phyloP scores from a whole-genome alignment of 257 asterid genomes.

The Catharanthus roseus region DNA sequence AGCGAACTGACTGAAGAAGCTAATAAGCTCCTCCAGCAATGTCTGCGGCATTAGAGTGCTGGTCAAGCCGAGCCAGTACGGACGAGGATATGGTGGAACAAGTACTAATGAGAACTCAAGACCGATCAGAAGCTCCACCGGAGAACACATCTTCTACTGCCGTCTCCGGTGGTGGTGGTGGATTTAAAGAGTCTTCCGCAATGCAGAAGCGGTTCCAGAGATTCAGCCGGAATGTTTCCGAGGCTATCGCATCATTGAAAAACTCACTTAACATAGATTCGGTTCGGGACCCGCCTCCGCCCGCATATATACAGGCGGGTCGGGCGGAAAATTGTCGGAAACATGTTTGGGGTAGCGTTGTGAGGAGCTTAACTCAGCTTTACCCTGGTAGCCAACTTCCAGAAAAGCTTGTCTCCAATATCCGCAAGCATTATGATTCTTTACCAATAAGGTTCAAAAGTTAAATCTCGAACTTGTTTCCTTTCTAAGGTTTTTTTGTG shows the following conservation, averaged over 20 bases:
- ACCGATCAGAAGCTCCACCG: slow-evolving; percentile 76
- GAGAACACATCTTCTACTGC: slow-evolving; percentile 27
- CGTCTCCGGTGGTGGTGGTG: slow-evolving; percentile 20
- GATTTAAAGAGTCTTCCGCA: slow-evolving; percentile 56
- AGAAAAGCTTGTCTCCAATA: slow-evolving; percentile 84
- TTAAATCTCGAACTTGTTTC: neutral
- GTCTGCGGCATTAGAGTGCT: slow-evolving; percentile 97
- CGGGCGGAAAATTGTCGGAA: slow-evolving; percentile 52
- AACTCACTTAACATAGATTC: slow-evolving; percentile 75
- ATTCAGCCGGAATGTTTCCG: slow-evolving; percentile 83
- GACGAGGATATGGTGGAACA: slow-evolving; percentile 96
- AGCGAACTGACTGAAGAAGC: too few relatives aligned
- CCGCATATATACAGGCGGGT: slow-evolving; percentile 29
- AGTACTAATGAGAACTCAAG: slow-evolving; percentile 69
- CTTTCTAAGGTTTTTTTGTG: neutral
- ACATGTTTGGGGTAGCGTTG: slow-evolving; percentile 81
- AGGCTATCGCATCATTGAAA: slow-evolving; percentile 84
- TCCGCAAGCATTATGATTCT: slow-evolving; percentile 93
- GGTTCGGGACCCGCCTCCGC: slow-evolving; percentile 57
- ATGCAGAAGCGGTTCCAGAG: slow-evolving; percentile 78
- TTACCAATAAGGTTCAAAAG: slow-evolving; percentile 69
- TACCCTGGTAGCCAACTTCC: slow-evolving; percentile 98
- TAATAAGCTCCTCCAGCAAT: slow-evolving; percentile 32
- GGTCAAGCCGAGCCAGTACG: slow-evolving; percentile 84
- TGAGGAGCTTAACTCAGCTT: slow-evolving; percentile 89